Base-by-base conservation (phyloP, 179 eudicot species). In the Nepenthes alata region DNA sequence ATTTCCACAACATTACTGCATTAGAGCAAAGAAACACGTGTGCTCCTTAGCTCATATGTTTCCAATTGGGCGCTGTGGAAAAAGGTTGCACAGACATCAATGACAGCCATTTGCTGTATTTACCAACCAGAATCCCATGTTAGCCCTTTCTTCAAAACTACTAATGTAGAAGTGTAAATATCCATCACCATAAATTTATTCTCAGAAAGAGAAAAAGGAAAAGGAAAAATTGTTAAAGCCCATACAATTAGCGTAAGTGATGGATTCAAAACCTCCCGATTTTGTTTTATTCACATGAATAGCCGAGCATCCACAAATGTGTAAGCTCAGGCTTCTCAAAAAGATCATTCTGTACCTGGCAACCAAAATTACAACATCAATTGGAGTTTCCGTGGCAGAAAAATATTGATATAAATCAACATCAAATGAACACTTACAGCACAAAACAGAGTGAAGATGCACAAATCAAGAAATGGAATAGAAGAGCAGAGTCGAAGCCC, bases 271-370 rank as follows among this genome's bases (percentile, higher is more conserved):
- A 50, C 11, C 51, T n/a, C 61, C 80, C 61, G 61, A 77, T 8
- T 53, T 58, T 6, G 66, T 61, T 57, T 66, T 76, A 48, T 56
- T 72, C 77, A 68, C 72, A 55, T 76, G 72, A 55, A 65, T 58
- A 58, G 56, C 76, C 11, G 57, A 61, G 57, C 69, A 76, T 13
- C 77, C 77, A 61, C 7, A 50, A 2, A 25, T 51, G 62, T 35
- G 45, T 61, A 36, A 76, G 71, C 74, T 76, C 68, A 13, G 80
- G 80, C 52, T 65, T 59, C 59, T 72, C 69, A 62, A 65, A 76
- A 67, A 72, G 77, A 37, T 76, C 77, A 76, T 69, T 76, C 54
- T 73, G 80, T 51, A 76, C 80, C 80, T 76, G 71, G 50, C 35
- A 49, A 7, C 45, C 45, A 41, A 41, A 41, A 41, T 41, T 41